Base-by-base conservation (phyloP, 2,329 filamentous ascomycete species). In the Colletotrichum falcatum region DNA sequence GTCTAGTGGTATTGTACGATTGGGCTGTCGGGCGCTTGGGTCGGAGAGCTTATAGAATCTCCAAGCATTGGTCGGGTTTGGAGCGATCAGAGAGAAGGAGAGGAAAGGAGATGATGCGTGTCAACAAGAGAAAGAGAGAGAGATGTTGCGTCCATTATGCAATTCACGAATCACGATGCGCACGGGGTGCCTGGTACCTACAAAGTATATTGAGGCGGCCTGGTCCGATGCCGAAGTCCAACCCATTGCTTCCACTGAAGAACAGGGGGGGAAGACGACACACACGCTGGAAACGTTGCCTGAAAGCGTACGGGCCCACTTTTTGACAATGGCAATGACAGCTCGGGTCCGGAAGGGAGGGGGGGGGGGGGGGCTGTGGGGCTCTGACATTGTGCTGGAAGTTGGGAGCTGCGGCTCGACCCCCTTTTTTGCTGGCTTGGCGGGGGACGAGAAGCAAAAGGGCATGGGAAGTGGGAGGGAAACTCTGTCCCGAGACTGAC, bases 111-210 rank as follows among this genome's bases (percentile, higher is more conserved):
- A 70, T 61, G 66, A 71, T 65, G 69, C 65, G 66, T 71, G 69
- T 65, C 66, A 60, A 70, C 28, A 61, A 42, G 42, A 33, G 37
- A 39, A 5, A 39, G 37, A 55, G 48, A 42, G 16, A 53, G 42
- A 44, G 28, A 54, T 16, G 55, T 42, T 39, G 26, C 28, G 53
- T 35, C n/a, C 20, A 42, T 9, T 9, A 48, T 49, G 61, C 30
- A 63, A 63, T 68, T 68, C 64, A 71, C 68, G 64, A 61, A 70
- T 67, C 64, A 48, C 58, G 64, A 71, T 71, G 35, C 60, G 44
- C 59, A 63, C 59, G 39, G 58, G 53, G 54, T 35, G 64, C 64
- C 64, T 62, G 59, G 53, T 53, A 54, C 28, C 28, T 5, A 6
- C 7, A 20, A n/a, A n/a, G n/a, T n/a, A n/a, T 39, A 39, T 37